phyloP scores from a whole-genome alignment of 2,329 filamentous ascomycete species.

The Sporothrix variecibatus region DNA sequence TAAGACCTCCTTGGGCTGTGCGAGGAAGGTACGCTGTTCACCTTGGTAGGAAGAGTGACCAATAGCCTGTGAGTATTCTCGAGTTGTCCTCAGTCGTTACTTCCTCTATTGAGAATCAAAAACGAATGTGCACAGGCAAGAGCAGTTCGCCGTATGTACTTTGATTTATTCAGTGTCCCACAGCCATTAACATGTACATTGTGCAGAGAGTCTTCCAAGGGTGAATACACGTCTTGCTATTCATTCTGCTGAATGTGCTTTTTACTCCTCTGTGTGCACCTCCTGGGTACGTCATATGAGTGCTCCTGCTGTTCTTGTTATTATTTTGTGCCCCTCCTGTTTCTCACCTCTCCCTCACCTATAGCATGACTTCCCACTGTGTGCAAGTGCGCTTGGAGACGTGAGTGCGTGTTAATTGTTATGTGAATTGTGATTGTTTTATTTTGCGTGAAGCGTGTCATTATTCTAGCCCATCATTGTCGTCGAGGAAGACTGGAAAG shows the following conservation, averaged over 20 bases:
- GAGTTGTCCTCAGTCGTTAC: not conserved
- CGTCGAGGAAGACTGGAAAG: not conserved
- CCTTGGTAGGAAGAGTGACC: not conserved
- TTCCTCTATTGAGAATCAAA: not conserved
- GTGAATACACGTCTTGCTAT: not conserved
- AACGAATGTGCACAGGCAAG: not conserved
- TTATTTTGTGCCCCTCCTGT: not conserved
- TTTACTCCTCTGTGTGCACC: not conserved
- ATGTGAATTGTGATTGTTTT: not conserved
- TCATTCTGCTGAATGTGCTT: not conserved
- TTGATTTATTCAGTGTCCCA: no score
- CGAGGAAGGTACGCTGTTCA: slow-evolving; percentile 1
- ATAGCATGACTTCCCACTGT: not conserved
- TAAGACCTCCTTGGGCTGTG: not conserved
- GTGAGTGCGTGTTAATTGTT: not conserved
- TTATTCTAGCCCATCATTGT: not conserved
- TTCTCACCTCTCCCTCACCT: not conserved
- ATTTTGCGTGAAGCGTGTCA: slow-evolving; percentile 3
- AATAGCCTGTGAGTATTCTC: no score
- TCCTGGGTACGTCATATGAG: not conserved
- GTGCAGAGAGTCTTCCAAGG: not conserved
- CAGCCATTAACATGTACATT: not conserved
- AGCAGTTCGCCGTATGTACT: not conserved
- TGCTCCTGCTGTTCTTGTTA: not conserved
- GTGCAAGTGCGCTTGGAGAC: not conserved